A percentile compares a stretch with the other conserved stretches of the same genome.
phyloP scores from a whole-genome alignment of 148 eudicot genomes.

The Salicornia ramosissima region DNA sequence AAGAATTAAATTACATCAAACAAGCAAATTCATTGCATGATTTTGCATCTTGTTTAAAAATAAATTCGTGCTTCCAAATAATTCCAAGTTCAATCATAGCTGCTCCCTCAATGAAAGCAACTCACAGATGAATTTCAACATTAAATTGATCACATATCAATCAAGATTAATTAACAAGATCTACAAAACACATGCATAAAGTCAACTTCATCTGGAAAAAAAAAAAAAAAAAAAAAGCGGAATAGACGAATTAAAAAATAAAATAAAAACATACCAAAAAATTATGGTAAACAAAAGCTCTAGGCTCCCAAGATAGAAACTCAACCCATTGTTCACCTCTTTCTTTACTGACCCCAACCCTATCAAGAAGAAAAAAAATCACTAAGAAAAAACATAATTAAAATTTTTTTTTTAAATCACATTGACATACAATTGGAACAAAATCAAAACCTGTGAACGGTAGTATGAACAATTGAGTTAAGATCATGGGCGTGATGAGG shows the following conservation, averaged over 20 bases:
- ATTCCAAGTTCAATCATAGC: not conserved
- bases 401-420: not conserved
- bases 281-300: constrained; percentile 81
- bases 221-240: not conserved
- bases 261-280: constrained; percentile 54
- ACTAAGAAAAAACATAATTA: not conserved
- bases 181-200: not conserved
- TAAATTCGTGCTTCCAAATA: not conserved
- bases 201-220: not conserved
- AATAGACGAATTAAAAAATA: too few species aligned
- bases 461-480: constrained; percentile 43
- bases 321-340: constrained; percentile 77
- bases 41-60: too few species aligned
- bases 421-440: constrained; percentile 2
- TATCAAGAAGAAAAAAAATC: constrained; percentile 17
- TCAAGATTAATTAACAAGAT: not conserved
- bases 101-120: not conserved
- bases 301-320: constrained; percentile 88
- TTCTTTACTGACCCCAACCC: constrained; percentile 39
- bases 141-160: not conserved
- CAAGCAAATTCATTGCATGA: too few species aligned
- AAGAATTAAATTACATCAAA: too few species aligned
- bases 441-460: constrained; percentile 38
- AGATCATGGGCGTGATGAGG: constrained; percentile 57
- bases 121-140: not conserved